These are phyloP conservation scores for Gnaphalium uliginosum DNA, from an alignment of 129 eudicot species.

Conservation along the genomic window DNA sequence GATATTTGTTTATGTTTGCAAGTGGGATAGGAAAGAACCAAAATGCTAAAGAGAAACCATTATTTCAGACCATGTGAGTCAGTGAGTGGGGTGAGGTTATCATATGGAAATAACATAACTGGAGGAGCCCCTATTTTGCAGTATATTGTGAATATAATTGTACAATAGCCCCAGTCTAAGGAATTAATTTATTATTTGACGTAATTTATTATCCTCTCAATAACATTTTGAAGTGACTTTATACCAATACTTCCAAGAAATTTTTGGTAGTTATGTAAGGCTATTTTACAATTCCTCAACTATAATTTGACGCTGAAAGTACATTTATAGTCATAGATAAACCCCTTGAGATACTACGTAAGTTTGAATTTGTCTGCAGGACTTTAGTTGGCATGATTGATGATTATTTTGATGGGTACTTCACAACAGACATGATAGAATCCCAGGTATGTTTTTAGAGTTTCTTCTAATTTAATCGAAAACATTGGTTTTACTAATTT, in stretches of 20 bases:
- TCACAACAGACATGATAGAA: constrained; percentile 89
- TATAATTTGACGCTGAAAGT: background rate
- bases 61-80: no score
- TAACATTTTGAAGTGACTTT: constrained; percentile 3
- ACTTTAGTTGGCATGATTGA: constrained; percentile 92
- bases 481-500: background rate
- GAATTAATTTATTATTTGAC: no score
- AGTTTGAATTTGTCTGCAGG: constrained; percentile 53
- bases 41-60: no score
- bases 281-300: background rate
- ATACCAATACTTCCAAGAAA: background rate
- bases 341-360: constrained; percentile 21
- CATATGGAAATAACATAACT: no score
- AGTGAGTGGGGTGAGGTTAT: no score
- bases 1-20: no score
- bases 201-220: no score
- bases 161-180: no score
- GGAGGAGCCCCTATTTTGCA: no score
- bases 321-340: constrained; percentile 1
- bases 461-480: background rate
- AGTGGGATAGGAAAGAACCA: no score
- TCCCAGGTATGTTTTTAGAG: constrained; percentile 57
- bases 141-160: no score
- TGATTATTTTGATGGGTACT: constrained; percentile 90
- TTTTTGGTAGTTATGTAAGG: no score